Evolutionary conservation across 1,284 basidiomycete genomes (phyloP).

Genomic region (Takashimella koratensis): DNA sequence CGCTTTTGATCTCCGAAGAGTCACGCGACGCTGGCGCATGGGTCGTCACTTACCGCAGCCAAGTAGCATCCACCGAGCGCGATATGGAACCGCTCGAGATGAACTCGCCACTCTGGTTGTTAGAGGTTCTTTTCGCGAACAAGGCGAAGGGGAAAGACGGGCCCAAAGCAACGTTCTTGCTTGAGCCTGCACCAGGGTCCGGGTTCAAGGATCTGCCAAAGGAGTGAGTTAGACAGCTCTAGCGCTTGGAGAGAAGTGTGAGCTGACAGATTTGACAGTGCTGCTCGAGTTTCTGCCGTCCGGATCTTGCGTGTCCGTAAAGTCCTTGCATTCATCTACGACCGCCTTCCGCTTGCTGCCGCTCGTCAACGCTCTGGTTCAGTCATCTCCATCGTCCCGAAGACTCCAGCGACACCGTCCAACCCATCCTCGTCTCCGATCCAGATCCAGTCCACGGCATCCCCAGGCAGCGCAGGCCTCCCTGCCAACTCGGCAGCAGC

Average conservation of each 20-base stretch:
- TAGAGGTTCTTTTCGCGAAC: slow-evolving; percentile 71
- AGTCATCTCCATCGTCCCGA: slow-evolving; percentile 18
- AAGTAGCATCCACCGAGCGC: slow-evolving; percentile 59
- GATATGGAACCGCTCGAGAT: slow-evolving; percentile 72
- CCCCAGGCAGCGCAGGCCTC: slow-evolving; percentile 1
- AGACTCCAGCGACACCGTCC: slow-evolving; percentile 15
- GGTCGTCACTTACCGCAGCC: slow-evolving; percentile 72
- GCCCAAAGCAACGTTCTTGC: slow-evolving; percentile 79
- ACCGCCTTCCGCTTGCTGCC: slow-evolving; percentile 66
- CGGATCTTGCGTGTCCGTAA: slow-evolving; percentile 80
- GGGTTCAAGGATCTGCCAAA: slow-evolving; percentile 31
- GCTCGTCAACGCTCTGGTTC: slow-evolving; percentile 16
- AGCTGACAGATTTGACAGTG: slow-evolving; percentile 46
- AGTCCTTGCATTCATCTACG: slow-evolving; percentile 75
- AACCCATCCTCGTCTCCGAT: neutral
- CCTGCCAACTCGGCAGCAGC: slow-evolving; percentile 6
- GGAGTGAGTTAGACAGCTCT: slow-evolving; percentile 25
- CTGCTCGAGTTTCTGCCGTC: slow-evolving; percentile 83
- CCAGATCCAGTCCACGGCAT: neutral
- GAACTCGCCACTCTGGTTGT: slow-evolving; percentile 76
- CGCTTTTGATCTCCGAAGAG: slow-evolving; percentile 79
- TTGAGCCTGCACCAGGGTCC: slow-evolving; percentile 63
- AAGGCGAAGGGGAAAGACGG: slow-evolving; percentile 56
- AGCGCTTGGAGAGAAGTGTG: slow-evolving; percentile 1
- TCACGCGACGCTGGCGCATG: slow-evolving; percentile 66